A percentile compares a stretch with the other conserved stretches of the same genome.
Evolutionary conservation across 495 filamentous ascomycete species (phyloP).

Genomic region (Penicillium manginii): DNA sequence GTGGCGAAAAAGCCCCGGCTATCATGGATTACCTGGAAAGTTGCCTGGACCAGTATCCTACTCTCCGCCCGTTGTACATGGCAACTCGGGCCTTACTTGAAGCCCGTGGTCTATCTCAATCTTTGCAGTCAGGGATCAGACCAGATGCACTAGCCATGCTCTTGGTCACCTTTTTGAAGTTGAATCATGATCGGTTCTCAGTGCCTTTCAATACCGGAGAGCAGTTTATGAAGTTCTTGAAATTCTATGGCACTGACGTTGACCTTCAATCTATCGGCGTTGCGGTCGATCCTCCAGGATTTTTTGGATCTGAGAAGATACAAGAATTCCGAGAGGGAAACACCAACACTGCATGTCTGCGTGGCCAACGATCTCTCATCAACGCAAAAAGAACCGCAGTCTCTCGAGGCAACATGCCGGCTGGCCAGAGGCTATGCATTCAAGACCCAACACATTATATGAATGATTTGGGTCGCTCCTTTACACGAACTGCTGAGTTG

Average conservation of each 20-base stretch:
- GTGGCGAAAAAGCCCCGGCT: conserved; percentile 33
- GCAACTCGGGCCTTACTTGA: conserved; percentile 52
- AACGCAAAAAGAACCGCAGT: conserved; percentile 39
- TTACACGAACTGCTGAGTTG: conserved; percentile 35
- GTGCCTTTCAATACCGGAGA: conserved; percentile 33
- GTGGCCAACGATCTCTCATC: conserved; percentile 46
- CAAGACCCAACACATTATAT: conserved; percentile 63
- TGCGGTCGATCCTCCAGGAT: conserved; percentile 52
- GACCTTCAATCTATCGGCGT: conserved; percentile 52
- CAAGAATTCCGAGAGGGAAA: conserved; percentile 5
- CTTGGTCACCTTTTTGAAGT: conserved; percentile 56
- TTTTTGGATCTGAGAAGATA: conserved; percentile 38
- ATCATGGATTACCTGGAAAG: conserved; percentile 45
- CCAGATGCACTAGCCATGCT: conserved; percentile 58
- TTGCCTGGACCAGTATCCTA: conserved; percentile 53
- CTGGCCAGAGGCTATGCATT: conserved; percentile 49
- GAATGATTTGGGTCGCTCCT: conserved; percentile 57
- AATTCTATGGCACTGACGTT: conserved; percentile 49
- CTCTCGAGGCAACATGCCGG: conserved; percentile 27
- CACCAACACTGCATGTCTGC: conserved; percentile 29
- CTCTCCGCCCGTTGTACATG: conserved; percentile 52
- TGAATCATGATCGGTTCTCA: conserved; percentile 38
- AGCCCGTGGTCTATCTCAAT: conserved; percentile 49
- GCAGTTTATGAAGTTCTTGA: conserved; percentile 54
- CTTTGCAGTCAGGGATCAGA: conserved; percentile 46